phyloP scores from a whole-genome alignment of 306 rosid genomes.

The Pterocarpus santalinus region DNA sequence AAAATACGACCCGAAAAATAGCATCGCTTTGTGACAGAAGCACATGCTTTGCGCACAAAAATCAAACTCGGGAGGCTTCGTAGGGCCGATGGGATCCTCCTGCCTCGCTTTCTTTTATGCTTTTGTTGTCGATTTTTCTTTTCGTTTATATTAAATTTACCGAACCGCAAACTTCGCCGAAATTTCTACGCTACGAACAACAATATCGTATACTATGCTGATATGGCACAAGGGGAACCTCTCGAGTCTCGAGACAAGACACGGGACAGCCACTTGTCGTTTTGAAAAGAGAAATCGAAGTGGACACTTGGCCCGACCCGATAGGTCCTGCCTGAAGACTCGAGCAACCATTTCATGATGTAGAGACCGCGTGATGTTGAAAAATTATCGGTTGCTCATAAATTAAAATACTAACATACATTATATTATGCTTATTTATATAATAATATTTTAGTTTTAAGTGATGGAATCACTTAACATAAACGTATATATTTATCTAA shows the following conservation, averaged over 20 bases:
- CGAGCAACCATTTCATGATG: slow-evolving; percentile 25
- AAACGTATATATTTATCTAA: too few species aligned
- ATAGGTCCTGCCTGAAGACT: slow-evolving; percentile 40
- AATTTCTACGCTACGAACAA: slow-evolving; percentile 33
- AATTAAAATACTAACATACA: too few species aligned
- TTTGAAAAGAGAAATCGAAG: slow-evolving; percentile 5
- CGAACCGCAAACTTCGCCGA: slow-evolving; percentile 62
- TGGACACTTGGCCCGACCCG: slow-evolving; percentile 54
- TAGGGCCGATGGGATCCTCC: slow-evolving; percentile 50
- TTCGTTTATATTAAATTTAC: slow-evolving; percentile 25
- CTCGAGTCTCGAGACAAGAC: not conserved
- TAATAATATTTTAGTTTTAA: too few species aligned
- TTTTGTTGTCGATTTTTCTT: not conserved
- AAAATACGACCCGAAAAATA: slow-evolving; percentile 11
- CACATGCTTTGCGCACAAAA: slow-evolving; percentile 69
- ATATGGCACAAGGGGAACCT: slow-evolving; percentile 51
- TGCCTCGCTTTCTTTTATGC: not conserved
- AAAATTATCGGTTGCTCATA: too few species aligned
- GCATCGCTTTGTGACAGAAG: slow-evolving; percentile 46
- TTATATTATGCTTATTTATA: too few species aligned
- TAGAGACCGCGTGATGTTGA: too few species aligned
- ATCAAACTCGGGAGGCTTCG: slow-evolving; percentile 57
- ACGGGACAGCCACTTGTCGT: slow-evolving; percentile 13
- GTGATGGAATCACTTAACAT: too few species aligned
- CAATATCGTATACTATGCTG: slow-evolving; percentile 33